phyloP scores from a whole-genome alignment of 2,329 filamentous ascomycete species.

The Alternaria atra region DNA sequence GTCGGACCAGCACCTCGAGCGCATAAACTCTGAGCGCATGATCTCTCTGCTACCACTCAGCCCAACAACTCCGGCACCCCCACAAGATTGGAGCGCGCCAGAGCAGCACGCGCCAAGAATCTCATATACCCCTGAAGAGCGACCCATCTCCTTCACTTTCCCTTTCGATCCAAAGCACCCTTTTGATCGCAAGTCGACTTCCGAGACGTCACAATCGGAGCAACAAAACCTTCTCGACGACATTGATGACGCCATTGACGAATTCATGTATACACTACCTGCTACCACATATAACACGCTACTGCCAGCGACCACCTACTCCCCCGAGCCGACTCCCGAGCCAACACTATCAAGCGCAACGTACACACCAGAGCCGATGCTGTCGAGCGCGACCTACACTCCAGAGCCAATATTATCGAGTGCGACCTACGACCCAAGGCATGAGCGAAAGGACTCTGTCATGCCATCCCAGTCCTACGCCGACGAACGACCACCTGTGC shows the following conservation, averaged over 20 bases:
- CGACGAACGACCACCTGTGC: constrained; percentile 13
- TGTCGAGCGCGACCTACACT: constrained; percentile 23
- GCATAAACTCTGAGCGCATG: constrained; percentile 4
- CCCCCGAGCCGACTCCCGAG: neutral
- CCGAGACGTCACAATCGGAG: constrained; percentile 13
- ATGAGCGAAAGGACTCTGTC: constrained; percentile 33
- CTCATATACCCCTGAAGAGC: constrained; percentile 23
- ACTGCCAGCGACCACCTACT: constrained; percentile 29
- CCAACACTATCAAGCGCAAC: constrained; percentile 15
- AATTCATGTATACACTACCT: constrained; percentile 30
- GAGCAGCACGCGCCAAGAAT: constrained; percentile 9
- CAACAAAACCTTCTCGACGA: constrained; percentile 31
- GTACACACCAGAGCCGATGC: constrained; percentile 10
- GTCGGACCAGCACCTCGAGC: neutral
- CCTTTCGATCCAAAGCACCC: constrained; percentile 22
- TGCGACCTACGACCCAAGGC: constrained; percentile 16
- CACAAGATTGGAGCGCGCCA: constrained; percentile 1
- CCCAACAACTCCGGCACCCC: constrained; percentile 7
- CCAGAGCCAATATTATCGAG: constrained; percentile 12
- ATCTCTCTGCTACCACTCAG: constrained; percentile 18
- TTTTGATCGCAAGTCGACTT: constrained; percentile 25
- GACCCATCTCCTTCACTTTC: constrained; percentile 28
- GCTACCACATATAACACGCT: constrained; percentile 23
- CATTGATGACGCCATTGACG: constrained; percentile 39
- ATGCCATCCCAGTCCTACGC: constrained; percentile 20